These are phyloP conservation scores for Pterula multifida DNA, from an alignment of 1,284 basidiomycete genomes.

Conservation along the genomic window DNA sequence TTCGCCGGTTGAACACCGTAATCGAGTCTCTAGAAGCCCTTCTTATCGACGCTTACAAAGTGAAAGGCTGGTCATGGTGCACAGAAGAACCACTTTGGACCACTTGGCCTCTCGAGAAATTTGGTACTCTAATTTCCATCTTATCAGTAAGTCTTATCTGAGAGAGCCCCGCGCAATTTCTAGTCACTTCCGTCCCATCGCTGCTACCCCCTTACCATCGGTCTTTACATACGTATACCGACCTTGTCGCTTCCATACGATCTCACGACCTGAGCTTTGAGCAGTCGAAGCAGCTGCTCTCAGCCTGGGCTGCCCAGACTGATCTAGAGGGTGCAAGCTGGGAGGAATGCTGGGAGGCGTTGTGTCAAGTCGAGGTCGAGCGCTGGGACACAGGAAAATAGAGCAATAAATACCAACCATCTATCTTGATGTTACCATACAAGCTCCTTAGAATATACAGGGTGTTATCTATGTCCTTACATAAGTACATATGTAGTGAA, in stretches of 20 bases:
- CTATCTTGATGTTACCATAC: background rate
- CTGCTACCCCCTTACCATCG: constrained; percentile 57
- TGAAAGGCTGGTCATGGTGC: constrained; percentile 59
- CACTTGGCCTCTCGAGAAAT: constrained; percentile 69
- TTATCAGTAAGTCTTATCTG: constrained; percentile 2
- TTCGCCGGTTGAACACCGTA: constrained; percentile 45
- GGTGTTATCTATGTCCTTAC: too few species aligned
- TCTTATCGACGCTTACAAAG: constrained; percentile 53
- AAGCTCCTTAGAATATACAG: background rate
- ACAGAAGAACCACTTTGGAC: constrained; percentile 60
- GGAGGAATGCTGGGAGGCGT: background rate
- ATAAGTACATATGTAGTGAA: too few species aligned
- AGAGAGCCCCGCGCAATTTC: background rate
- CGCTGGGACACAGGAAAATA: background rate
- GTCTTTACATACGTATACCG: constrained; percentile 43
- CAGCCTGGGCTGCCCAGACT: constrained; percentile 55
- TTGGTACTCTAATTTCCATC: constrained; percentile 33
- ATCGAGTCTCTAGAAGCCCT: constrained; percentile 53
- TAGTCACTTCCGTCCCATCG: constrained; percentile 44
- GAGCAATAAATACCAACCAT: constrained; percentile 1
- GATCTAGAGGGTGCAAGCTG: constrained; percentile 26
- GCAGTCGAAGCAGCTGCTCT: constrained; percentile 43
- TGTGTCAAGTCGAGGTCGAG: background rate
- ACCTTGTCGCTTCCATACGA: constrained; percentile 45
- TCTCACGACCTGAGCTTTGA: constrained; percentile 54